These are phyloP conservation scores for Fusarium virguliforme DNA, from an alignment of 2,329 filamentous ascomycete species.

Conservation along the genomic window DNA sequence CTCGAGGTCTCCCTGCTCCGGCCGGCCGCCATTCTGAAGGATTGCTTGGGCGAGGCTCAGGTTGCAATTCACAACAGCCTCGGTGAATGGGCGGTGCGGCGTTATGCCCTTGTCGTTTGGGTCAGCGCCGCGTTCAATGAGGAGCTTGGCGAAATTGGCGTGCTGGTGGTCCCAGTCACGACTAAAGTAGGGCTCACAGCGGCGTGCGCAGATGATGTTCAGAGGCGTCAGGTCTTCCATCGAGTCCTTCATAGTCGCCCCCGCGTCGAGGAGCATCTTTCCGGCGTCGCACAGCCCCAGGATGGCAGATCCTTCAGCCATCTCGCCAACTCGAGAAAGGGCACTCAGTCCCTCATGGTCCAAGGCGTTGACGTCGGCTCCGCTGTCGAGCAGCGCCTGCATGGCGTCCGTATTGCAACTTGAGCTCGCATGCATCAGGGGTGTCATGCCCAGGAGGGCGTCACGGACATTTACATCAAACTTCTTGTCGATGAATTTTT, in stretches of 20 bases:
- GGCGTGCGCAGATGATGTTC: slow-evolving; percentile 48
- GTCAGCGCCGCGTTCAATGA: slow-evolving; percentile 48
- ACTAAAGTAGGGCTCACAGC: slow-evolving; percentile 45
- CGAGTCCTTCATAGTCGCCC: slow-evolving; percentile 41
- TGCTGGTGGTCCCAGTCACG: slow-evolving; percentile 50
- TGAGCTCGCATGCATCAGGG: slow-evolving; percentile 50
- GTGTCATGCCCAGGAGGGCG: slow-evolving; percentile 50
- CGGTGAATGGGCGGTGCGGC: slow-evolving; percentile 45
- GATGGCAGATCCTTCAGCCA: slow-evolving; percentile 47
- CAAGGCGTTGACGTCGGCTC: slow-evolving; percentile 47
- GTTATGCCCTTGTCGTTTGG: slow-evolving; percentile 49
- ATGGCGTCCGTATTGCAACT: slow-evolving; percentile 50
- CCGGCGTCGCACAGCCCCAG: slow-evolving; percentile 44
- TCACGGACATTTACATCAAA: slow-evolving; percentile 50
- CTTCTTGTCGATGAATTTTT: slow-evolving; percentile 48
- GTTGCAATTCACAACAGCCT: slow-evolving; percentile 47
- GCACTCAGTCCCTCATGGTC: slow-evolving; percentile 50
- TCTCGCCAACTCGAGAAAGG: slow-evolving; percentile 47
- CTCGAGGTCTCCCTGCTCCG: slow-evolving; percentile 46
- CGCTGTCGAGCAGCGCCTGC: slow-evolving; percentile 45
- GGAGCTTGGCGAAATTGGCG: slow-evolving; percentile 47
- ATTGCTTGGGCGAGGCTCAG: slow-evolving; percentile 44
- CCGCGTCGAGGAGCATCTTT: slow-evolving; percentile 49
- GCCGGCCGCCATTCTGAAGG: slow-evolving; percentile 48
- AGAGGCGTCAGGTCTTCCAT: slow-evolving; percentile 47